A percentile compares a stretch with the other conserved stretches of the same genome.
Evolutionary conservation across 306 rosid genomes (phyloP).

Genomic region (Argentina anserina): DNA sequence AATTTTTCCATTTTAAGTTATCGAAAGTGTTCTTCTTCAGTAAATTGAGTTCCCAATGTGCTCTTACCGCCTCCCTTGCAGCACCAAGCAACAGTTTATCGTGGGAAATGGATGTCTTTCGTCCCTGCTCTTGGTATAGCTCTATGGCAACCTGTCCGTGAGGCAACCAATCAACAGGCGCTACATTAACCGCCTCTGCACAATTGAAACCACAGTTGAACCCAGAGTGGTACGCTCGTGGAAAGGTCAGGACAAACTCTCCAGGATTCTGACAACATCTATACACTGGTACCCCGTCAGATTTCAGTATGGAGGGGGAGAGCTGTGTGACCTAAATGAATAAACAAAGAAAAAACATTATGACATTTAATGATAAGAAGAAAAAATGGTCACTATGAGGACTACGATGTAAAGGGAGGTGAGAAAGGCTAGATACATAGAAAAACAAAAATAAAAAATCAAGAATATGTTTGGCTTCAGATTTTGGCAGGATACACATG

Average conservation of each 20-base stretch:
- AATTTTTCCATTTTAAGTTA: slow-evolving; percentile 80
- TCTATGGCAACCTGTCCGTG: slow-evolving; percentile 92
- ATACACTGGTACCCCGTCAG: slow-evolving; percentile 93
- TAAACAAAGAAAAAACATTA: slow-evolving; percentile 5
- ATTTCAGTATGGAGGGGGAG: slow-evolving; percentile 84
- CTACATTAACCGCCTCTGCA: slow-evolving; percentile 99
- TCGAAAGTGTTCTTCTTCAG: slow-evolving; percentile 67
- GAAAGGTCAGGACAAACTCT: slow-evolving; percentile 95
- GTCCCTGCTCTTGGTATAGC: slow-evolving; percentile 76
- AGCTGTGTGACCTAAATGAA: slow-evolving; percentile 87
- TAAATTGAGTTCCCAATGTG: slow-evolving; percentile 93
- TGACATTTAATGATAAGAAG: not conserved
- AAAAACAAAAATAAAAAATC: not conserved
- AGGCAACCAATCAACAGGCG: slow-evolving; percentile 98
- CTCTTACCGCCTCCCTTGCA: slow-evolving; percentile 94
- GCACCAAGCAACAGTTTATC: slow-evolving; percentile 97
- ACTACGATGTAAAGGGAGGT: not conserved
- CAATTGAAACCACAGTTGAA: slow-evolving; percentile 99
- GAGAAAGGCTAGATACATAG: not conserved
- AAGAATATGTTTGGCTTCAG: not conserved
- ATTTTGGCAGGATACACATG: not conserved
- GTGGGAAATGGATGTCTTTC: slow-evolving; percentile 95
- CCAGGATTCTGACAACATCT: slow-evolving; percentile 95
- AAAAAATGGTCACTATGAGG: not conserved
- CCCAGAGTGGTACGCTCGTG: slow-evolving; percentile 98